These are phyloP conservation scores for Carex pumila DNA, from an alignment of 176 grass and related monocot genomes.

Conservation along the genomic window DNA sequence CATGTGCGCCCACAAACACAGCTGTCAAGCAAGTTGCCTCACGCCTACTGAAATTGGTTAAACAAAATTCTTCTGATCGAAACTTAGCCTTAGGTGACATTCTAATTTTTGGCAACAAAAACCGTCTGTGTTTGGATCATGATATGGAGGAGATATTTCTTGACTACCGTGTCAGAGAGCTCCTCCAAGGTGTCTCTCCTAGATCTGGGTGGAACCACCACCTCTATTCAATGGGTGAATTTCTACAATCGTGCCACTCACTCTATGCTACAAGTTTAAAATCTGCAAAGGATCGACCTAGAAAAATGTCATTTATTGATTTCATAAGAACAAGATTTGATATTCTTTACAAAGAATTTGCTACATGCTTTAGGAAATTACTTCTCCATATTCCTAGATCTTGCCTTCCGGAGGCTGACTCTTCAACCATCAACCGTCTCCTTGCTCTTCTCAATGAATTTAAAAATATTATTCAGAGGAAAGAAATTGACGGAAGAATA, in stretches of 20 bases:
- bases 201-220: constrained; percentile 50
- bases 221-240: constrained; percentile 32
- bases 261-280: constrained; percentile 26
- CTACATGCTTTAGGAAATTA: constrained; percentile 49
- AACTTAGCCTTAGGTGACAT: constrained; percentile 43
- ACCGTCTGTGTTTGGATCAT: constrained; percentile 31
- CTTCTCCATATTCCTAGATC: constrained; percentile 45
- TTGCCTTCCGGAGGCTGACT: constrained; percentile 35
- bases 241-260: constrained; percentile 40
- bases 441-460: constrained; percentile 43
- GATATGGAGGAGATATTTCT: constrained; percentile 58
- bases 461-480: constrained; percentile 8
- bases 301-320: constrained; percentile 28
- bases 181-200: constrained; percentile 45
- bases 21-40: constrained; percentile 34
- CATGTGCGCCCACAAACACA: constrained; percentile 55
- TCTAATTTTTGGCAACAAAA: constrained; percentile 51
- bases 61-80: constrained; percentile 20
- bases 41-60: constrained; percentile 24
- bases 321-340: constrained; percentile 36
- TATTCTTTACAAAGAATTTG: constrained; percentile 18
- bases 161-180: constrained; percentile 38
- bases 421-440: constrained; percentile 35
- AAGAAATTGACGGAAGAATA: constrained; percentile 16
- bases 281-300: background rate